A percentile compares a stretch with the other conserved stretches of the same genome.
Conservation (phyloP, 805 yeast species). For the Maudiozyma saulgeensis region DNA sequence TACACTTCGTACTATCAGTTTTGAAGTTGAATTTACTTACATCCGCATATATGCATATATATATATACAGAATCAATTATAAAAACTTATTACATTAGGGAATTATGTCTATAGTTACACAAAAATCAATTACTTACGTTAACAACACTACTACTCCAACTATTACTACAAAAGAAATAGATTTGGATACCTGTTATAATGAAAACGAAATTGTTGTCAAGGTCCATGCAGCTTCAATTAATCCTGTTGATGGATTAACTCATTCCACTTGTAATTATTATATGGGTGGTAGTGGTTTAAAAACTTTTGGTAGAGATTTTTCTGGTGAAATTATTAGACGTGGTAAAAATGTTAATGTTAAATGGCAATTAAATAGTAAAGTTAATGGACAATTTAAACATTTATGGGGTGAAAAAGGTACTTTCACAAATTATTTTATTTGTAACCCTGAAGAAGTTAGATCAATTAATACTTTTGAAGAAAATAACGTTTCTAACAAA, state of each 20-base stretch:
- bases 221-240: slow-evolving; percentile 25
- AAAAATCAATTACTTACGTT: slow-evolving; percentile 19
- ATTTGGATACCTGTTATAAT: slow-evolving; percentile 17
- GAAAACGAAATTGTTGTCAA: slow-evolving; percentile 22
- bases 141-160: slow-evolving; percentile 14
- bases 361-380: slow-evolving; percentile 19
- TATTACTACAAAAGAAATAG: slow-evolving; percentile 12
- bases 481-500: slow-evolving; percentile 25
- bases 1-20: too few species aligned
- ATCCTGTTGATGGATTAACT: slow-evolving; percentile 22
- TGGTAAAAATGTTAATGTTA: slow-evolving; percentile 14
- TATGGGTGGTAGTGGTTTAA: slow-evolving; percentile 6
- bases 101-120: slow-evolving; percentile 7
- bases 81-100: too few species aligned
- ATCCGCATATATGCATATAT: too few species aligned
- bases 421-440: slow-evolving; percentile 39
- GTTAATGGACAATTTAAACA: slow-evolving; percentile 21
- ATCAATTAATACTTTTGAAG: slow-evolving; percentile 22
- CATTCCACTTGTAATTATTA: slow-evolving; percentile 10
- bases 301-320: slow-evolving; percentile 23
- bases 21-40: too few species aligned
- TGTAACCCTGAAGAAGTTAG: slow-evolving; percentile 27
- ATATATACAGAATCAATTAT: too few species aligned
- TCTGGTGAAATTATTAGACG: slow-evolving; percentile 22
- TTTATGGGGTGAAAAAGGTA: slow-evolving; percentile 28